Evolutionary conservation across 257 asterid species (phyloP), one percentile per base, ranked within the genome.

Genomic region (Lantana camara): DNA sequence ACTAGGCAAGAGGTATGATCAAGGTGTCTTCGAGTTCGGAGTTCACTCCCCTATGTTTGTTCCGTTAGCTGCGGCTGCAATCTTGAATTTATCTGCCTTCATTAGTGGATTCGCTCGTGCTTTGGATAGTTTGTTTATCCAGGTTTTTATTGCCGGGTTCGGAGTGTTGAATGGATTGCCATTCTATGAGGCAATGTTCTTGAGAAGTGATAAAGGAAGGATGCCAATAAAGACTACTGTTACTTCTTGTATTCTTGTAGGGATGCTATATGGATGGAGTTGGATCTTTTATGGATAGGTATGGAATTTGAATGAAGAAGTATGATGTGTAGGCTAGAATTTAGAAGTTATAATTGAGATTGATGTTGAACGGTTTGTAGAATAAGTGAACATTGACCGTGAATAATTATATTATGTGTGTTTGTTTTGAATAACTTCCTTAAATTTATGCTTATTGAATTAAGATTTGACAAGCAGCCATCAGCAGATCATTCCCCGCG

Each of bases 141-240:
- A 83, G 48, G 41, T 81, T 13, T 61, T 79, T 2, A 12, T 89
- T 2, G 71, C 77, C n/a, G 80, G 91, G 5, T 89, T 86, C 69
- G 90, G 75, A n/a, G 79, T 73, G 44, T 10, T 74, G 69, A 89
- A 86, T 71, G 55, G 87, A 62, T 68, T 77, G 52, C 93, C 95
- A 0, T 20, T 86, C 8, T 86, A 77, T 64, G 85, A 52, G 68
- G 95, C 73, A 17, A 86, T 89, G 89, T 51, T 77, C 41, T 17
- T 73, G 9, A 84, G 93, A 73, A 59, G 73, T 7, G 93, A 86
- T 63, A 65, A 74, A 34, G 90, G 96, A 29, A 86, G 56, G 60
- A 79, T 89, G 79, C 86, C 88, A 3, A 42, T 54, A 17, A 79
- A 60, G 35, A 84, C 76, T 40, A 80, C 77, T 4, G 9, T 72